Evolutionary conservation across 306 rosid species (phyloP), one percentile per base, ranked within the genome.

Genomic region (Pterocarpus santalinus): DNA sequence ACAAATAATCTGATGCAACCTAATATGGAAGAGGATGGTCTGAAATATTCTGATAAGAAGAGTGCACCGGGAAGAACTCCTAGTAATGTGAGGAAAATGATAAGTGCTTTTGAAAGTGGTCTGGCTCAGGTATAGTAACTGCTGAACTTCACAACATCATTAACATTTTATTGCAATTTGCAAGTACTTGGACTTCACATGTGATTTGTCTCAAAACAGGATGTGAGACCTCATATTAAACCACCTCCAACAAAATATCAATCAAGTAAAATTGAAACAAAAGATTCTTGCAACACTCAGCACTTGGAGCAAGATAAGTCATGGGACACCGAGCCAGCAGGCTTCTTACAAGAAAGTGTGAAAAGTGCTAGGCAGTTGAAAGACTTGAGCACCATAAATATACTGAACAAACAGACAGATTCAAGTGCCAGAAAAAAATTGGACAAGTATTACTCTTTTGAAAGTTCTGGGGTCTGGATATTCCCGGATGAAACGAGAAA

Each of bases 51-150:
- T 11, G 75, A 82, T 65, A 77, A 69, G 84, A 77, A 66, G 83
- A 64, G 17, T 38, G 72, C 62, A 5, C 53, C 8, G 8, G 51
- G 81, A 71, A 90, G 73, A 79, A 65, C 83, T 79, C 87, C 92
- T 16, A 88, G 87, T 84, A 90, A 77, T 28, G 94, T 95, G 57
- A 88, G 57, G 89, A 88, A 86, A 69, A 91, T 91, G 92, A 85
- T 93, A 38, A 89, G 87, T 75, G 92, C 94, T 76, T 91, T 91
- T 75, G 99, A 93, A 89, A 75, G 84, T 85, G 85, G 87, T 69
- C 64, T 81, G 15, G 75, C 90, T 82, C 91, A 91, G 98, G 99
- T 95, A 93, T 75, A 43, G 57, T 38, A 65, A 56, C 32, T 61
- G 38, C 56, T 41, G 22, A 75, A 46, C 58, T 74, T 66, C 75